phyloP scores from a whole-genome alignment of 75 land plant genomes.

The Larix kaempferi region DNA sequence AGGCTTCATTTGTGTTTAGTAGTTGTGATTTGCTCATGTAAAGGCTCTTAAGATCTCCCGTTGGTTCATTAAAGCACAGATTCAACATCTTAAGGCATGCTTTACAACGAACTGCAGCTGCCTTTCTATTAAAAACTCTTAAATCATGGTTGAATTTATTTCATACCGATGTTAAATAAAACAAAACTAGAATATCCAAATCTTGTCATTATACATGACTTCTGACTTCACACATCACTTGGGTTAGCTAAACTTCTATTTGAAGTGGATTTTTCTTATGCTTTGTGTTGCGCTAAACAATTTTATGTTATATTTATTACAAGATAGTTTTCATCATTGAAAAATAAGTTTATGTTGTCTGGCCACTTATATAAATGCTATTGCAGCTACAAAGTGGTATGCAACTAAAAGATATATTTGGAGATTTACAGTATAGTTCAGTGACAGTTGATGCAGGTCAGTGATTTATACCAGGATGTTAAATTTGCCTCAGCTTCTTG shows the following conservation, averaged over 20 bases:
- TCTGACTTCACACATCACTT: neutral
- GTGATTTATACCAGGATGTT: neutral
- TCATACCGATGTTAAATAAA: no score
- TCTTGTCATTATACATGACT: neutral
- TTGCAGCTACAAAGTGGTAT: constrained; percentile 9
- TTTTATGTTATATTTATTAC: no score
- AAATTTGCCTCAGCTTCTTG: neutral
- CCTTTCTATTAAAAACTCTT: no score
- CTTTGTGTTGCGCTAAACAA: neutral
- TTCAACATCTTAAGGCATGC: neutral
- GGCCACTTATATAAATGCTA: neutral
- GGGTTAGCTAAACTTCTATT: neutral
- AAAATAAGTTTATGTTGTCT: neutral
- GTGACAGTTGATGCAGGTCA: constrained; percentile 1
- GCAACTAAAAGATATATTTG: constrained; percentile 4
- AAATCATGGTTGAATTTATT: no score
- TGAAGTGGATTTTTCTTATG: constrained; percentile 3
- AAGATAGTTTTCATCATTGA: no score
- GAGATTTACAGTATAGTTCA: neutral
- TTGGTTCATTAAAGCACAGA: neutral
- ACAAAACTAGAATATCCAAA: no score
- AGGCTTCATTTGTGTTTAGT: neutral
- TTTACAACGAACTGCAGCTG: no score
- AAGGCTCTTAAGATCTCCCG: neutral
- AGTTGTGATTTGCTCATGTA: neutral